These are phyloP conservation scores for Candolleomyces eurysporus DNA, from an alignment of 768 basidiomycete genomes.

Conservation along the genomic window DNA sequence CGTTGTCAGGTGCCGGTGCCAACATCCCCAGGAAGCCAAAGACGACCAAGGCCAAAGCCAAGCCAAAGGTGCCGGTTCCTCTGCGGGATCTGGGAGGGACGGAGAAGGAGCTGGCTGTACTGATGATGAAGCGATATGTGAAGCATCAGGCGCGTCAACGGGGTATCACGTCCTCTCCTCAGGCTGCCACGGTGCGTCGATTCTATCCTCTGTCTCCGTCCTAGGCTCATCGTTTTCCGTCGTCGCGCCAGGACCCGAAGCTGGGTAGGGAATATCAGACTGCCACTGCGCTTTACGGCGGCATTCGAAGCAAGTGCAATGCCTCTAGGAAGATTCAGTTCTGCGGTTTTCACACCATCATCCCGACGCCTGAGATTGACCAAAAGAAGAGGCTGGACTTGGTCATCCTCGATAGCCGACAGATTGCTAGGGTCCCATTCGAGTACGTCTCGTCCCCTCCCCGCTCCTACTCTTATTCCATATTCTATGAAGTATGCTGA, in stretches of 20 bases:
- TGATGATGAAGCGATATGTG: conserved; percentile 20
- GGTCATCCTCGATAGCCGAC: conserved; percentile 27
- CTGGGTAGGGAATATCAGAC: conserved; percentile 25
- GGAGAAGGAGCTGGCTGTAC: conserved; percentile 14
- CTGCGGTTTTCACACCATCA: conserved; percentile 28
- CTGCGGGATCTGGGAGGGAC: conserved; percentile 18
- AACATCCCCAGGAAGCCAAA: too few species aligned
- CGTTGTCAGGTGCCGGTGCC: too few species aligned
- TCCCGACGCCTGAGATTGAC: conserved; percentile 20
- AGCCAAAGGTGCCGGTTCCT: background rate
- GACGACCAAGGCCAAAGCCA: too few species aligned
- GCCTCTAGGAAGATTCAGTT: conserved; percentile 14
- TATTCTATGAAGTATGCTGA: background rate
- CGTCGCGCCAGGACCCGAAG: background rate
- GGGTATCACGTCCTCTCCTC: background rate
- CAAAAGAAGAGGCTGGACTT: conserved; percentile 20
- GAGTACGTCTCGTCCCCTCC: conserved; percentile 16
- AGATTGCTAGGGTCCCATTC: conserved; percentile 25
- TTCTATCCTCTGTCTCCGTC: background rate
- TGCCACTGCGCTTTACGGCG: conserved; percentile 26
- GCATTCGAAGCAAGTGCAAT: conserved; percentile 9
- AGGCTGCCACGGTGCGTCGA: background rate
- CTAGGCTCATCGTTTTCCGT: background rate
- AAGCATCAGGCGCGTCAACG: conserved; percentile 1
- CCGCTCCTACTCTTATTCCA: background rate